These are phyloP conservation scores for Dillenia suffruticosa DNA, from an alignment of 164 flowering plant species.

Conservation along the genomic window DNA sequence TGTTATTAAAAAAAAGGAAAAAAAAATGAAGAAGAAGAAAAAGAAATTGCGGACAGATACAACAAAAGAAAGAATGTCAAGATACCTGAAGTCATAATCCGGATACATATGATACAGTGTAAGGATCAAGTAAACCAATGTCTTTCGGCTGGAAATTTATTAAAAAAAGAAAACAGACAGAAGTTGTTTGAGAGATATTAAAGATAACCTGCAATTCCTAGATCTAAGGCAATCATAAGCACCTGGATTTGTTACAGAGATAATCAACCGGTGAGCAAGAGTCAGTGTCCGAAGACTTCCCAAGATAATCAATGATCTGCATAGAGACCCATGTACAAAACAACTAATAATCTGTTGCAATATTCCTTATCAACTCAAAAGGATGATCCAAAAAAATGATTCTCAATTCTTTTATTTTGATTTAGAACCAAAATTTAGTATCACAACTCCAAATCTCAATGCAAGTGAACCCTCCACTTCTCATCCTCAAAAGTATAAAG, in stretches of 20 bases:
- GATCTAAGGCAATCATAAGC: conserved; percentile 6
- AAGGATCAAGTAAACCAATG: conserved; percentile 83
- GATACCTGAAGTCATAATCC: conserved; percentile 98
- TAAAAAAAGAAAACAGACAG: conserved; percentile 6
- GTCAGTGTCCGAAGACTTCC: conserved; percentile 74
- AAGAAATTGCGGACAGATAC: no score
- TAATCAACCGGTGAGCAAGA: conserved; percentile 66
- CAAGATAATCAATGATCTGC: conserved; percentile 86
- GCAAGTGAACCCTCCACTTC: no score
- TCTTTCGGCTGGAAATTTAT: conserved; percentile 70
- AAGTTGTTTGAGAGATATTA: conserved; percentile 14
- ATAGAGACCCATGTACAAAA: not conserved
- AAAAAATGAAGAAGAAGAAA: conserved; percentile 13
- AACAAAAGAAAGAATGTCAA: not conserved
- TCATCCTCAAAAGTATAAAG: no score
- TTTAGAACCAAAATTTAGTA: no score
- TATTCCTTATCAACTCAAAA: no score
- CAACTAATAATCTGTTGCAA: no score
- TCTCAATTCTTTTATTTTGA: no score
- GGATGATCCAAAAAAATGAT: no score
- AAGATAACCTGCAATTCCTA: not conserved
- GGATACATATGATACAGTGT: conserved; percentile 91
- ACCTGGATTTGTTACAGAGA: conserved; percentile 78
- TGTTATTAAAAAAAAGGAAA: not conserved
- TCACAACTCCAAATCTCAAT: no score